A percentile compares a stretch with the other conserved stretches of the same genome.
Evolutionary conservation across 2,329 filamentous ascomycete species (phyloP).

Genomic region (Fonsecaea multimorphosa): DNA sequence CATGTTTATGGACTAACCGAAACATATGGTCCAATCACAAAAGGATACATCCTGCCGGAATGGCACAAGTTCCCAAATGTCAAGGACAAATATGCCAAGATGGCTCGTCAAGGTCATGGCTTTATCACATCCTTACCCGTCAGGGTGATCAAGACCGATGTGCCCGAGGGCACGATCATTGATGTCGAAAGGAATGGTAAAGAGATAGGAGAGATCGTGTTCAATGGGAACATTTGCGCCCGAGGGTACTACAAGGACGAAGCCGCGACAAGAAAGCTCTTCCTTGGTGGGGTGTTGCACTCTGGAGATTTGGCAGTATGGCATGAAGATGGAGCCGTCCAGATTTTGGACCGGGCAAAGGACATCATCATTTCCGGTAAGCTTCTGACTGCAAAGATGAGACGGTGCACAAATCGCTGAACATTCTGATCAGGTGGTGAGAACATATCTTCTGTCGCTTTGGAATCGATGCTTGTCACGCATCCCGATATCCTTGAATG

Average conservation of each 20-base stretch:
- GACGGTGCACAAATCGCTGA: neutral
- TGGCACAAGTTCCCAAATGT: slow-evolving; percentile 74
- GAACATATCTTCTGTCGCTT: slow-evolving; percentile 92
- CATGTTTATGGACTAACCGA: slow-evolving; percentile 90
- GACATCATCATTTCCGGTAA: slow-evolving; percentile 96
- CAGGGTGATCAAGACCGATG: slow-evolving; percentile 80
- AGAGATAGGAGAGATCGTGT: slow-evolving; percentile 84
- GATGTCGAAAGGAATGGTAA: slow-evolving; percentile 73
- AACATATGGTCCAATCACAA: slow-evolving; percentile 95
- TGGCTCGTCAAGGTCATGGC: slow-evolving; percentile 94
- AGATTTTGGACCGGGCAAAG: slow-evolving; percentile 93
- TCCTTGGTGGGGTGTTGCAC: slow-evolving; percentile 83
- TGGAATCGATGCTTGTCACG: slow-evolving; percentile 86
- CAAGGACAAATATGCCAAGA: slow-evolving; percentile 81
- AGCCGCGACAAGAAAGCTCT: slow-evolving; percentile 84
- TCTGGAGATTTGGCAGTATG: slow-evolving; percentile 92
- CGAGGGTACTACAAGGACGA: slow-evolving; percentile 91
- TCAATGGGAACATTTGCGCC: slow-evolving; percentile 87
- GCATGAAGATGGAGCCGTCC: slow-evolving; percentile 87
- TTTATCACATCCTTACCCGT: slow-evolving; percentile 82
- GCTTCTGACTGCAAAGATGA: slow-evolving; percentile 38
- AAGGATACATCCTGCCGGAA: slow-evolving; percentile 82
- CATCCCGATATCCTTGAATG: slow-evolving; percentile 91
- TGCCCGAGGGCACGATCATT: slow-evolving; percentile 64
- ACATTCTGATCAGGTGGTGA: slow-evolving; percentile 71